Conservation (phyloP, 1,284 basidiomycete genomes). For the Tremellales sp. region DNA sequence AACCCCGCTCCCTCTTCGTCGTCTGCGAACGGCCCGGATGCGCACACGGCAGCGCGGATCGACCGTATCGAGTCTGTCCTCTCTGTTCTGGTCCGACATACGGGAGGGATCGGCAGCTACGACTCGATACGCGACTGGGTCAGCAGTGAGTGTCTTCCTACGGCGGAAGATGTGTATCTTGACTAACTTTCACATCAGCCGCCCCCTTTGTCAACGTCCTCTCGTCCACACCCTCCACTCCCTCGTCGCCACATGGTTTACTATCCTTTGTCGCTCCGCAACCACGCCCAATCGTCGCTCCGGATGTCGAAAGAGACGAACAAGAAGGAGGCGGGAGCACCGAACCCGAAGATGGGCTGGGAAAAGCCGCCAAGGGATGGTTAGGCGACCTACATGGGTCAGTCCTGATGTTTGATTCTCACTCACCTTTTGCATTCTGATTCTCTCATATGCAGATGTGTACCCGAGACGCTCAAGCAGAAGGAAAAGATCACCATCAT, state of each 20-base stretch:
- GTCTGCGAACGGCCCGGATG: slow-evolving; percentile 26
- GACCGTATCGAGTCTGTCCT: slow-evolving; percentile 43
- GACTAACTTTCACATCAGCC: slow-evolving; percentile 9
- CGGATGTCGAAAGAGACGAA: slow-evolving; percentile 4
- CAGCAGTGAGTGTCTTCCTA: slow-evolving; percentile 21
- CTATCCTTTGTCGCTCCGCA: no score
- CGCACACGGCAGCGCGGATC: slow-evolving; percentile 30
- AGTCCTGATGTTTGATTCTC: slow-evolving; percentile 6
- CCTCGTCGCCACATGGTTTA: slow-evolving; percentile 19
- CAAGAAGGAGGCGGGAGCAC: slow-evolving; percentile 8
- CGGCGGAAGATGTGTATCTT: slow-evolving; percentile 7
- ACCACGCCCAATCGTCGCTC: not conserved
- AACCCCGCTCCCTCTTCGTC: slow-evolving; percentile 32
- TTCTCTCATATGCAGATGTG: slow-evolving; percentile 30
- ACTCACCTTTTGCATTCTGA: not conserved
- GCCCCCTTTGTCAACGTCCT: slow-evolving; percentile 27
- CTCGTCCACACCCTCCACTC: slow-evolving; percentile 18
- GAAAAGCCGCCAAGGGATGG: slow-evolving; percentile 35
- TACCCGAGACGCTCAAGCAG: no score
- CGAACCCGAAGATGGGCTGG: slow-evolving; percentile 33
- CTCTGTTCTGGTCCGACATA: slow-evolving; percentile 39
- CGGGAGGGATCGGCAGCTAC: slow-evolving; percentile 36
- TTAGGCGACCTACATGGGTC: slow-evolving; percentile 43
- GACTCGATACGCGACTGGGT: slow-evolving; percentile 43
- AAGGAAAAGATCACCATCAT: slow-evolving; percentile 46